Base-by-base conservation (phyloP, 2,329 filamentous ascomycete species). In the Botrytis aclada region DNA sequence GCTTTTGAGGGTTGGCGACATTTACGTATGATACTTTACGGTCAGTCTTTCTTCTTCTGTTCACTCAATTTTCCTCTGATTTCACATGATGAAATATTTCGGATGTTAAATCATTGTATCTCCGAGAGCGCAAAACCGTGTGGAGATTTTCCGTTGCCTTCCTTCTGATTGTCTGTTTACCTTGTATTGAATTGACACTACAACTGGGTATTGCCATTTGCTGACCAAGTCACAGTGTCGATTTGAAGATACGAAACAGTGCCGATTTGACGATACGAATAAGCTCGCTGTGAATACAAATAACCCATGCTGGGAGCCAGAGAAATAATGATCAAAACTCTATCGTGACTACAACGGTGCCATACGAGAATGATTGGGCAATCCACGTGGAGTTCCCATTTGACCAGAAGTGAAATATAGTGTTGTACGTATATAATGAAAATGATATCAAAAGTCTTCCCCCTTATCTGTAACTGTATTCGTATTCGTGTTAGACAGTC, bases 61-160 rank as follows among this genome's bases (percentile, higher is more conserved):
- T 32, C 58, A 51, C 16, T 60, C 5, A 63, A 63, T 5, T 7
- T 41, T 56, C 18, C 6, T 25, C 56, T 67, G 64, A 41, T 32
- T 20, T 20, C 43, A 37, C 29, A 22, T 54, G 45, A 54, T 37
- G 32, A 51, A 96, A 85, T 85, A 97, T 93, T 92, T 88, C 94
- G 95, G 95, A 97, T 97, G 93, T 96, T 93, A 97, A 97, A 84
- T 88, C 87, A 89, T 87, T 86, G 88, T 89, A 88, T 90, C 91
- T 91, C 92, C 92, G 92, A 92, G 92, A 92, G 94, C 94, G 94
- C 94, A 97, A 90, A 89, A 86, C 88, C 88, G 86, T 97, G 95
- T 97, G 91, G 95, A 97, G 84, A 89, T 92, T 58, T 91, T 97
- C 95, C 94, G 95, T 97, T 98, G 95, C 94, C 95, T 98, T 98